A percentile compares a stretch with the other conserved stretches of the same genome.
phyloP scores from a whole-genome alignment of 176 grass and related monocot genomes.

The Aegilops speltoides region DNA sequence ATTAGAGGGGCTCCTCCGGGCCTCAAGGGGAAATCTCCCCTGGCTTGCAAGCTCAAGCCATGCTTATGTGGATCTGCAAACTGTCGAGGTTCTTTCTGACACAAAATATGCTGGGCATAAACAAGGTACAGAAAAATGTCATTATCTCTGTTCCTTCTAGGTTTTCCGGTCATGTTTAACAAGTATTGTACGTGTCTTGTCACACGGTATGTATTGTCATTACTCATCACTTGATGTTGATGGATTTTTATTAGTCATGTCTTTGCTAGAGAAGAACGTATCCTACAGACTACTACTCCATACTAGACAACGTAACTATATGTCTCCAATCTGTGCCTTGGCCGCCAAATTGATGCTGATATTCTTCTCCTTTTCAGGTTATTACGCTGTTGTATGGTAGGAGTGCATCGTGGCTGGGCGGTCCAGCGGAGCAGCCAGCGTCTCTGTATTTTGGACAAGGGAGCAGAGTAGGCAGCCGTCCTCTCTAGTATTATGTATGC shows the following conservation, averaged over 20 bases:
- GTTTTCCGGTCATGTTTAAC: not conserved
- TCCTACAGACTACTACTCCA: not conserved
- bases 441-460: not conserved
- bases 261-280: not conserved
- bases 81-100: slow-evolving; percentile 44
- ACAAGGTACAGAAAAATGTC: not conserved
- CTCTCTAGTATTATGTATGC: not conserved
- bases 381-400: not conserved
- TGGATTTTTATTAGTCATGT: not conserved
- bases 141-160: not conserved
- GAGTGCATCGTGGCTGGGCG: not conserved
- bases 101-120: not conserved
- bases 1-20: slow-evolving; percentile 38
- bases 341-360: not conserved
- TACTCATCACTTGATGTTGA: not conserved
- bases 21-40: not conserved
- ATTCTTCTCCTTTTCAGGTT: slow-evolving; percentile 17
- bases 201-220: not conserved
- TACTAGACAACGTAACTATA: not conserved
- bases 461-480: no score
- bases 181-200: not conserved
- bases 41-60: slow-evolving; percentile 29
- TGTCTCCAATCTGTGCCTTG: not conserved
- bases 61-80: slow-evolving; percentile 46
- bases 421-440: not conserved